Evolutionary conservation across 169 alveolate genomes (phyloP), one percentile per base, ranked within the genome.

Genomic region (Cryptosporidium tyzzeri): DNA sequence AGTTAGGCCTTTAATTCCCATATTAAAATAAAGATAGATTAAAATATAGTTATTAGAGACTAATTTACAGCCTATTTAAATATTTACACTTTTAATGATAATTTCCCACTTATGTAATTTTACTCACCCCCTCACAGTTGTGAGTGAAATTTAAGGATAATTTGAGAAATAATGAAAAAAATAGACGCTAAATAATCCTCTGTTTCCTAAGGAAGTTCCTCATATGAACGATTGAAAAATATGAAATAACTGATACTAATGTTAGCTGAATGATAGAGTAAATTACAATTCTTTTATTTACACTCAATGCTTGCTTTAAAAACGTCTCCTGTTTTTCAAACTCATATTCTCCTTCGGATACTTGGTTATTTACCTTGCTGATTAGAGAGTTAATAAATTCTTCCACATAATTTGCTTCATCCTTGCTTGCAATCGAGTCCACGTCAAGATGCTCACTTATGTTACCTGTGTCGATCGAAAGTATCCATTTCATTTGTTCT

Each of bases 1-100:
- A 92, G 96, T 96, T 37, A 97, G 92, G 62, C 97, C 97, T 84
- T 95, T 95, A 71, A 97, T 97, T 84, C 99, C 99, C 99, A 95
- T 95, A 12, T 37, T 33, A 73, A 55, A 29, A 23, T 55, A 55
- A 55, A 21, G 31, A 29, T 58, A 16, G 29, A 35, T 31, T 33
- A 55, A 41, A 10, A 6, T 37, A 73, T 33, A 29, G 2, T 35
- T 26, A 73, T 53, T n/a, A 31, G 21, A 29, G 10, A 18, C 21
- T 26, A 7, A 14, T 7, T 48, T 21, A 26, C 12, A 33, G 18
- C 21, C 55, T 55, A 23, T 9, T 10, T 59, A 16, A 18, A n/a
- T 1, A 53, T n/a, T 5, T 35, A 14, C 5, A 55, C 5, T 55
- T 39, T n/a, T 14, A 6, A 14, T 7, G 2, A 74, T 18, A n/a